Evolutionary conservation across 1,284 basidiomycete genomes (phyloP).

Genomic region (Papiliotrema fonsecae): DNA sequence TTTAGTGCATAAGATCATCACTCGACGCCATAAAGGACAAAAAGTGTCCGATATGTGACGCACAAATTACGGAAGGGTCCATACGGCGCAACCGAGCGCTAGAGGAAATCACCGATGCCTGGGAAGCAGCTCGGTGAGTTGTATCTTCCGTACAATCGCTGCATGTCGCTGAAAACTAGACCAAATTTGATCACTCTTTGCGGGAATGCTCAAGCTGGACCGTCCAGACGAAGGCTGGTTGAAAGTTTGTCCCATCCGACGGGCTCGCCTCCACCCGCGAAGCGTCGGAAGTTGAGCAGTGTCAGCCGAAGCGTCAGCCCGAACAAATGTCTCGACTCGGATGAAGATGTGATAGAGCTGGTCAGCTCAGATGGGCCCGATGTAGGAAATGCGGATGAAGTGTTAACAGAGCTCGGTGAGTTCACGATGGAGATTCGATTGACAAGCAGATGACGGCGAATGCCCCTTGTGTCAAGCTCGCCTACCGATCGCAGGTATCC

Average conservation of each 20-base stretch:
- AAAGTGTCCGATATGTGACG: constrained; percentile 39
- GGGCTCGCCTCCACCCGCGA: constrained; percentile 12
- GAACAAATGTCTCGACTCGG: too few species aligned
- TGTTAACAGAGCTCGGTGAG: constrained; percentile 33
- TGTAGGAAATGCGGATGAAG: constrained; percentile 19
- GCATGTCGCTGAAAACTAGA: constrained; percentile 2
- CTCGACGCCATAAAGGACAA: constrained; percentile 27
- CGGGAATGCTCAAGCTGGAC: constrained; percentile 11
- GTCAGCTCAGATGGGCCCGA: constrained; percentile 1
- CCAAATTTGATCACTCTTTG: constrained; percentile 18
- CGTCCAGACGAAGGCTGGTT: constrained; percentile 14
- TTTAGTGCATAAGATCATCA: constrained; percentile 39
- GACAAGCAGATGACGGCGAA: constrained; percentile 28
- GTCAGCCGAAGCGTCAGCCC: constrained; percentile 17
- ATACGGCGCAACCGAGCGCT: constrained; percentile 41
- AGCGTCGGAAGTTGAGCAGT: too few species aligned
- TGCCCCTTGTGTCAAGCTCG: constrained; percentile 40
- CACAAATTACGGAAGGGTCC: constrained; percentile 29
- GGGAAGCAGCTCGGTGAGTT: constrained; percentile 40
- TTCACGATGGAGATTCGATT: background rate
- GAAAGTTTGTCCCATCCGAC: too few species aligned
- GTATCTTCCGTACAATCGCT: background rate
- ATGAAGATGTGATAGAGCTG: constrained; percentile 2
- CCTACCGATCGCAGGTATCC: constrained; percentile 36
- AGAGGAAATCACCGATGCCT: constrained; percentile 44